Conservation (phyloP, 2,329 filamentous ascomycete genomes). For the Cytospora mali region DNA sequence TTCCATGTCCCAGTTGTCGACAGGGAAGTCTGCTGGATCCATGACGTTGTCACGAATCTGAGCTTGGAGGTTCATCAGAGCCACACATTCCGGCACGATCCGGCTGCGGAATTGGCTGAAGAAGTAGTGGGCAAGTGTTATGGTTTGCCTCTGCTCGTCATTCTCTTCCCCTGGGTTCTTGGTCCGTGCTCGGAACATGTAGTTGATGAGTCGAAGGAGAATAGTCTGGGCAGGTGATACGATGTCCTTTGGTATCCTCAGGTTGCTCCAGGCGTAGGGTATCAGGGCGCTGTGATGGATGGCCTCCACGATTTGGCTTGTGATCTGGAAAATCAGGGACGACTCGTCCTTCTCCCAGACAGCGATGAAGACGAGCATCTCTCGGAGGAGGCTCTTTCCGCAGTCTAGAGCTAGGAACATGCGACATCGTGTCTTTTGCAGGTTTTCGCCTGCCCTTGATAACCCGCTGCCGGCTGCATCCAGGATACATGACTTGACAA, state of each 20-base stretch:
- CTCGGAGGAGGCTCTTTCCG: conserved; percentile 83
- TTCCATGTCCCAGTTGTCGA: conserved; percentile 98
- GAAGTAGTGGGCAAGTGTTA: conserved; percentile 79
- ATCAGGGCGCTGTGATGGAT: conserved; percentile 87
- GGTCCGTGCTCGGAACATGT: conserved; percentile 72
- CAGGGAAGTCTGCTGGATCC: conserved; percentile 83
- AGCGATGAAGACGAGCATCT: conserved; percentile 93
- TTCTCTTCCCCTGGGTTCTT: conserved; percentile 48
- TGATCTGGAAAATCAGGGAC: conserved; percentile 94
- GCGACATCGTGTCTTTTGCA: conserved; percentile 88
- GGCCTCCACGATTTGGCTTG: conserved; percentile 92
- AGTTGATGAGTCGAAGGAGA: conserved; percentile 85
- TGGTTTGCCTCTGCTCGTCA: conserved; percentile 58
- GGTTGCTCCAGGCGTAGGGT: conserved; percentile 88
- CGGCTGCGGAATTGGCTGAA: conserved; percentile 90
- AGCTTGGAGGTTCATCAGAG: conserved; percentile 90
- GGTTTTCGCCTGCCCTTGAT: conserved; percentile 71
- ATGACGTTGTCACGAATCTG: conserved; percentile 79
- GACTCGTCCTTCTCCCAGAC: conserved; percentile 96
- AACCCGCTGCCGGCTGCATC: conserved; percentile 74
- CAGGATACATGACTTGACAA: conserved; percentile 92
- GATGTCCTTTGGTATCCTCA: conserved; percentile 92
- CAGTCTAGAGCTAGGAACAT: conserved; percentile 88
- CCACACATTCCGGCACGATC: conserved; percentile 91
- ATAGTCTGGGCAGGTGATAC: conserved; percentile 95